These are phyloP conservation scores for Talaromyces stipitatus DNA, from an alignment of 495 filamentous ascomycete species.

Conservation along the genomic window DNA sequence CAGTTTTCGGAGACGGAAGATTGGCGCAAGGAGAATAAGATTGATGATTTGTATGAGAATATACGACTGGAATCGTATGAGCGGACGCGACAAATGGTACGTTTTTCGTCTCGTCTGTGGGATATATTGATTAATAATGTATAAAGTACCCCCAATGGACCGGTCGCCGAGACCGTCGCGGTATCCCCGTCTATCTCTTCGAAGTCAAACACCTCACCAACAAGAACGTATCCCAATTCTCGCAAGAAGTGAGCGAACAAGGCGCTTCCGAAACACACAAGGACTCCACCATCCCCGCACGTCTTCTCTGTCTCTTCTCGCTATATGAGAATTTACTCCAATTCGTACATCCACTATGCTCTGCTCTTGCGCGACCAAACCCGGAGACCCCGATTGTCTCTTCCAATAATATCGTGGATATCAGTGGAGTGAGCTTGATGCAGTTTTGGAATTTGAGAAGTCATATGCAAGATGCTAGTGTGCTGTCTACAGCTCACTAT, in stretches of 20 bases:
- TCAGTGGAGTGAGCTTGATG: constrained; percentile 73
- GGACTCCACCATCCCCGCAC: constrained; percentile 44
- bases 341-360: constrained; percentile 78
- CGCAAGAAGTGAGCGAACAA: constrained; percentile 43
- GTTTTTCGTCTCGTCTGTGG: constrained; percentile 15
- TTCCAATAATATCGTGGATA: constrained; percentile 83
- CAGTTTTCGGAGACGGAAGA: constrained; percentile 88
- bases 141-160: constrained; percentile 90
- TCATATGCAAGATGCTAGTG: constrained; percentile 86
- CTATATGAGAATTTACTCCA: constrained; percentile 85
- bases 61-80: constrained; percentile 80
- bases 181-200: constrained; percentile 84
- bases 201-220: constrained; percentile 73
- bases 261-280: constrained; percentile 52
- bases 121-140: too few species aligned
- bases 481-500: constrained; percentile 84
- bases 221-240: constrained; percentile 73
- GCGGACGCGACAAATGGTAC: constrained; percentile 64
- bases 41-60: constrained; percentile 65
- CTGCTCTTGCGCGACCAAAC: constrained; percentile 62
- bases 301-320: constrained; percentile 73
- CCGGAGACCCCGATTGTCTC: constrained; percentile 74
- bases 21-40: constrained; percentile 73
- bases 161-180: constrained; percentile 75
- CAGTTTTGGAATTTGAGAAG: constrained; percentile 89